These are phyloP conservation scores for Amborella trichopoda DNA, from an alignment of 164 flowering plant species.

Conservation along the genomic window DNA sequence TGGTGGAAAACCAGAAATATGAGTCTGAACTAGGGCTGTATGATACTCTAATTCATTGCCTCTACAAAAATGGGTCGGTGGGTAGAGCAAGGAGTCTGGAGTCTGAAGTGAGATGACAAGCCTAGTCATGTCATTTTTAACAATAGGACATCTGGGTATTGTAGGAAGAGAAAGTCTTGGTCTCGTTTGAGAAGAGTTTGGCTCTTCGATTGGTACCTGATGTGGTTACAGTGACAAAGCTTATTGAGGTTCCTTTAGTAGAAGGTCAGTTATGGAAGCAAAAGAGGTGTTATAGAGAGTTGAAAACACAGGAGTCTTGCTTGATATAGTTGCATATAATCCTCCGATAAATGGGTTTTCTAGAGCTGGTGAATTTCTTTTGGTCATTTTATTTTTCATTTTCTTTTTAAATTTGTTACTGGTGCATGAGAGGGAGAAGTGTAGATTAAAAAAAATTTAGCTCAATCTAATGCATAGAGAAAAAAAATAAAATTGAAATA, in stretches of 20 bases:
- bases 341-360: slow-evolving; percentile 67
- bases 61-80: slow-evolving; percentile 67
- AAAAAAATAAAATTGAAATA: no score
- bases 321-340: slow-evolving; percentile 62
- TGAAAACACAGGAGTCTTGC: slow-evolving; percentile 36
- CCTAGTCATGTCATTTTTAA: slow-evolving; percentile 68
- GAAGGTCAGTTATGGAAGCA: slow-evolving; percentile 60
- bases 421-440: no score
- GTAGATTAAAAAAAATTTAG: no score
- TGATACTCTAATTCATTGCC: slow-evolving; percentile 70
- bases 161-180: slow-evolving; percentile 56
- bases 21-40: slow-evolving; percentile 53
- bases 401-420: no score
- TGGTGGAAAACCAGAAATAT: slow-evolving; percentile 39
- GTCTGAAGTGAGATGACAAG: slow-evolving; percentile 51
- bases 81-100: slow-evolving; percentile 84
- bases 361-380: slow-evolving; percentile 38
- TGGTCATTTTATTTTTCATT: no score
- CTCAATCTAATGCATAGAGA: no score
- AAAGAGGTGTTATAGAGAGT: slow-evolving; percentile 58
- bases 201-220: slow-evolving; percentile 46
- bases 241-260: slow-evolving; percentile 48
- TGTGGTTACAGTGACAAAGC: slow-evolving; percentile 53
- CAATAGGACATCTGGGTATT: slow-evolving; percentile 57
- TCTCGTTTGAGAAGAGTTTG: slow-evolving; percentile 65